These are phyloP conservation scores for Calonectria pseudoturangicola DNA, from an alignment of 2,329 filamentous ascomycete species.

Conservation along the genomic window DNA sequence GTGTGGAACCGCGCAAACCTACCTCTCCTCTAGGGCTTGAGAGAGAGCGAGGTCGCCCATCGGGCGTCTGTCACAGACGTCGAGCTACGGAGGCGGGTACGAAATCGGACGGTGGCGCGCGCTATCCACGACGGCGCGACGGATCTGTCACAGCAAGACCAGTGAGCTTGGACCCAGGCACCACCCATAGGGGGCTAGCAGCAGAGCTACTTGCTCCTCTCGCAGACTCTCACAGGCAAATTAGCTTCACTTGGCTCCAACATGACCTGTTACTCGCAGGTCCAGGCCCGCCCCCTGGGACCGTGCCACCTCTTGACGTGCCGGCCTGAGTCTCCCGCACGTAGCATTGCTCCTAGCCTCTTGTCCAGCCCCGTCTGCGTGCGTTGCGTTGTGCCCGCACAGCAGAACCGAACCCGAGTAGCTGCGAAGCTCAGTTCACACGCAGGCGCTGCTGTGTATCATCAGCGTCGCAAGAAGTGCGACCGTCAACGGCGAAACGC, in stretches of 20 bases:
- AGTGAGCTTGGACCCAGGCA: not conserved
- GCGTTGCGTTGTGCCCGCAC: not conserved
- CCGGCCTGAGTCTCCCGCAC: not conserved
- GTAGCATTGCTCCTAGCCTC: not conserved
- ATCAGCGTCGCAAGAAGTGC: constrained; percentile 19
- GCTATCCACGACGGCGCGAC: constrained; percentile 1
- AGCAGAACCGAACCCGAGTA: not conserved
- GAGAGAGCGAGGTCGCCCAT: not conserved
- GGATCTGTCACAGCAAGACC: not conserved
- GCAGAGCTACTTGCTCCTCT: not conserved
- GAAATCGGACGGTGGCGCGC: constrained; percentile 23
- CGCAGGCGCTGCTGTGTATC: not conserved
- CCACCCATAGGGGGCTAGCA: not conserved
- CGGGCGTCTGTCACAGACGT: constrained; percentile 1
- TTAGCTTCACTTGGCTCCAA: not conserved
- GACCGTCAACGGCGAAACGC: not conserved
- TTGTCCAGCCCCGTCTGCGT: not conserved
- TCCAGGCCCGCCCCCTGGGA: constrained; percentile 15
- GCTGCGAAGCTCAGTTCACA: not conserved
- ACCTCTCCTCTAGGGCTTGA: not conserved
- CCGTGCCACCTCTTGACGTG: constrained; percentile 20
- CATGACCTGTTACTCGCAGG: constrained; percentile 17
- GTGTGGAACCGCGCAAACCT: not conserved
- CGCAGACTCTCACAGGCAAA: not conserved
- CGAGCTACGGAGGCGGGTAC: not conserved